Evolutionary conservation across 371 early-diverging fungal genomes (phyloP).

Genomic region (Mucor saturninus): DNA sequence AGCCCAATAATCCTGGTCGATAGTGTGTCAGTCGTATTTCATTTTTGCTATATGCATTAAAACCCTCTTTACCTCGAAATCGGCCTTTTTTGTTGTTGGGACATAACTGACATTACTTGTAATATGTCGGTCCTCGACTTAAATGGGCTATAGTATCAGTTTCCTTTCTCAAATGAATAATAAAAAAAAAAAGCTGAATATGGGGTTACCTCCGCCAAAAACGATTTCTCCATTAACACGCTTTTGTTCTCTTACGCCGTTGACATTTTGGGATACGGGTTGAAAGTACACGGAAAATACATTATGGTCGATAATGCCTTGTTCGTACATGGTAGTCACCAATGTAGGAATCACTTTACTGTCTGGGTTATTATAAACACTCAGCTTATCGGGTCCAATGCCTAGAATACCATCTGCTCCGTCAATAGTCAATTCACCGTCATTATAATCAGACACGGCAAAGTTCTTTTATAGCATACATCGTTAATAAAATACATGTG

Average conservation of each 20-base stretch:
- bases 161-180: neutral
- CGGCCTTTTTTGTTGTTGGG: constrained; percentile 25
- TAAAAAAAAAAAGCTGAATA: neutral
- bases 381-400: constrained; percentile 46
- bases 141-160: neutral
- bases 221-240: constrained; percentile 47
- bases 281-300: constrained; percentile 50
- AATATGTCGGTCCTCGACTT: constrained; percentile 34
- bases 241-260: constrained; percentile 3
- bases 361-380: constrained; percentile 40
- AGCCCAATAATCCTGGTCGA: constrained; percentile 50
- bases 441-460: constrained; percentile 47
- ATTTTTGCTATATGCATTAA: neutral
- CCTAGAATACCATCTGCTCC: constrained; percentile 55
- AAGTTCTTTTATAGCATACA: constrained; percentile 29
- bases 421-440: constrained; percentile 45
- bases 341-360: constrained; percentile 37
- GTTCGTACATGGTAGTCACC: constrained; percentile 39
- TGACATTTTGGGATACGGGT: constrained; percentile 15
- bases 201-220: constrained; percentile 45
- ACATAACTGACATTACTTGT: constrained; percentile 33
- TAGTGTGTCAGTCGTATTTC: neutral
- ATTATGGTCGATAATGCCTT: constrained; percentile 35
- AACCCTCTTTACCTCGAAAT: constrained; percentile 25
- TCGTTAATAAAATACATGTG: neutral